Percentiles rank a stretch among this genome's conserved stretches.
phyloP scores from a whole-genome alignment of 1,284 basidiomycete genomes.

The Austropuccinia psidii region DNA sequence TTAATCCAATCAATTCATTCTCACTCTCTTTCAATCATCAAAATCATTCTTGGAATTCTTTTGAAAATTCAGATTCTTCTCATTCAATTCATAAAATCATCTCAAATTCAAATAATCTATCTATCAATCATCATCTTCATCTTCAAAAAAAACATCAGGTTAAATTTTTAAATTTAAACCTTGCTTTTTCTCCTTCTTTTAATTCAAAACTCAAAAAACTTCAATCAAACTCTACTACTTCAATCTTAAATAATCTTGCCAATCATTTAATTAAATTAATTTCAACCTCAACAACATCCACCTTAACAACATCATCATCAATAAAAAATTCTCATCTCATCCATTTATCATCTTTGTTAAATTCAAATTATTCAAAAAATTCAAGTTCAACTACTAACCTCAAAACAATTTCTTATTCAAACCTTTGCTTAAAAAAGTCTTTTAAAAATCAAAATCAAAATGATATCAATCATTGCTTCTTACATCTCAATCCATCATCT shows the following conservation, averaged over 20 bases:
- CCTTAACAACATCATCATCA: neutral
- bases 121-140: neutral
- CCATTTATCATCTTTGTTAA: too few relatives aligned
- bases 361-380: too few relatives aligned
- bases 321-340: neutral
- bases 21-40: neutral
- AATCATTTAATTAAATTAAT: neutral
- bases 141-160: neutral
- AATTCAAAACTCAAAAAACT: neutral
- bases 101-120: neutral
- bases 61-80: neutral
- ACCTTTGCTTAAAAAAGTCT: neutral
- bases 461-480: neutral
- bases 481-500: neutral
- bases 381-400: too few relatives aligned
- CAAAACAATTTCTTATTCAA: too few relatives aligned
- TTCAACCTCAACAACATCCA: neutral
- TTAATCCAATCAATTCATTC: neutral
- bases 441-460: neutral
- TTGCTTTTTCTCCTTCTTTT: slow-evolving; percentile 2
- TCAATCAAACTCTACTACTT: neutral
- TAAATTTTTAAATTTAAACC: slow-evolving; percentile 1
- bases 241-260: neutral
- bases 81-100: neutral
- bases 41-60: neutral